Percentiles rank a stretch among this genome's conserved stretches.
phyloP scores from a whole-genome alignment of 495 filamentous ascomycete genomes.

The Neurospora sp. region DNA sequence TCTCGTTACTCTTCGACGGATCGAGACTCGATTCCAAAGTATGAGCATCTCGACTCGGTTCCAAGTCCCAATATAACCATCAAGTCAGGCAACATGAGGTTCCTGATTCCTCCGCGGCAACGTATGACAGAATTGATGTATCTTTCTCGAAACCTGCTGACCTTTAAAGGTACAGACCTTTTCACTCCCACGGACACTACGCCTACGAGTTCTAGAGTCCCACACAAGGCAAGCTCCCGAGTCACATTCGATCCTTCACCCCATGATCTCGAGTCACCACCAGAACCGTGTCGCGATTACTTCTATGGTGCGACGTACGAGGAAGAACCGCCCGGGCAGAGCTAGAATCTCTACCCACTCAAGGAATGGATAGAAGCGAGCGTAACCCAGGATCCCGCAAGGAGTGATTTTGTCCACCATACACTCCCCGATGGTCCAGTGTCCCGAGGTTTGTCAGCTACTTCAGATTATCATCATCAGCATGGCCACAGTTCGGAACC shows the following conservation, averaged over 20 bases:
- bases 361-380: background rate
- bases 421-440: background rate
- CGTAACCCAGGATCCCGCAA: background rate
- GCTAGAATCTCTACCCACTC: slow-evolving; percentile 10
- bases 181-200: background rate
- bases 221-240: background rate
- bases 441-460: background rate
- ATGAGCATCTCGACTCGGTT: background rate
- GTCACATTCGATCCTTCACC: background rate
- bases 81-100: background rate
- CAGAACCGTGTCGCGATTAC: background rate
- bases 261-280: background rate
- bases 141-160: no score
- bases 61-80: background rate
- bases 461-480: slow-evolving; percentile 9
- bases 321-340: background rate
- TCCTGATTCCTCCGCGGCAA: background rate
- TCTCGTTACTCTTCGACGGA: background rate
- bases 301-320: background rate
- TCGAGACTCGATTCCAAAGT: background rate
- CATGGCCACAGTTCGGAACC: slow-evolving; percentile 16
- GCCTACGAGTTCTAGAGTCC: background rate
- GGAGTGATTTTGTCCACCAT: background rate
- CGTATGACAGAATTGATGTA: background rate
- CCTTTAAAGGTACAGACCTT: no score